Base-by-base conservation (phyloP, 345 rosid species). In the Pelargonium nanum region DNA sequence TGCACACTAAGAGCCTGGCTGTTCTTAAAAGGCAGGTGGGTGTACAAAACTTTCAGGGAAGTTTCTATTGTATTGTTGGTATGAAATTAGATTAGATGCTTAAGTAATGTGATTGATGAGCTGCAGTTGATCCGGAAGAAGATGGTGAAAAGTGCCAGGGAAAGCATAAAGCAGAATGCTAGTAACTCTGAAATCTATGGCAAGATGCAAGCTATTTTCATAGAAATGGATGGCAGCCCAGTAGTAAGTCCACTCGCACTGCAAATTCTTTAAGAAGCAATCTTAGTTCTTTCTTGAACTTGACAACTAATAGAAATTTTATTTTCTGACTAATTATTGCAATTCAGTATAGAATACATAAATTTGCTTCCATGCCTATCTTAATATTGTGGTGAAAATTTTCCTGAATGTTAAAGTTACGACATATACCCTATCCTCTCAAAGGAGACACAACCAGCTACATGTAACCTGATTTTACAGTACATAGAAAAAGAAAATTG, bases 1-100 rank as follows among this genome's bases (percentile, higher is more conserved):
- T 86, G 94, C 96, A 91, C 75, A 83, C 96, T 5, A 91, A 85
- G 77, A 88, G 89, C 32, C 94, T 88, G 65, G 86, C 89, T 0
- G 80, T 83, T 78, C 85, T 86, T 55, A 84, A 72, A 62, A 82
- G 67, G 65, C 96, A 88, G 86, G 93, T 85, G 40, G 8, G 71
- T 56, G 50, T 16, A 1, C 40, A 0, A 17, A 24, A 58, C 7
- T 40, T 23, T 17, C 34, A 53, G 21, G 44, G 20, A 17, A 50
- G n/a, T 15, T 22, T 59, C 23, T 21, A 26, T 61, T 44, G 16
- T 22, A 10, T 24, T 60, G 44, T 58, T 40, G 61, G 26, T 26
- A 30, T 60, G 52, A 65, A 12, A 15, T 54, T 26, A 24, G 20
- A 58, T 55, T 68, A n/a, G 52, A 45, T 34, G 56, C 53, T 72